Evolutionary conservation across 2,329 filamentous ascomycete genomes (phyloP).

Genomic region (Diaporthe sp.): DNA sequence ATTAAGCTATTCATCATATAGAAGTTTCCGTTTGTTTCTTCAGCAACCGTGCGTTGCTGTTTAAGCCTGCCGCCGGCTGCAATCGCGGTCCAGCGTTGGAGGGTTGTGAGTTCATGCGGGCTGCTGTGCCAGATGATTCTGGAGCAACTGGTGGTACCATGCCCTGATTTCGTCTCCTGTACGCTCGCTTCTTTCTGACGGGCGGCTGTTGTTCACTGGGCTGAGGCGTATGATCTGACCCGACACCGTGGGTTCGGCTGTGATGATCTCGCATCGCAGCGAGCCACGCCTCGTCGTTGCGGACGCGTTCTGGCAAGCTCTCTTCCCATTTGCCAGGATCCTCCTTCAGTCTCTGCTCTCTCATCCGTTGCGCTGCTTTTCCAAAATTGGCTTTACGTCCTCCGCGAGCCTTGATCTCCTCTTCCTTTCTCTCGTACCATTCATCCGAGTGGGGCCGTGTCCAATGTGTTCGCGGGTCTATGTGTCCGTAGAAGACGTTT

Average conservation of each 20-base stretch:
- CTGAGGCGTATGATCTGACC: neutral
- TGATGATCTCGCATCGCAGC: conserved; percentile 53
- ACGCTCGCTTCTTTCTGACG: conserved; percentile 35
- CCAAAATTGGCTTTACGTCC: conserved; percentile 67
- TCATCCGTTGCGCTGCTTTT: conserved; percentile 56
- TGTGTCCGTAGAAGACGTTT: conserved; percentile 57
- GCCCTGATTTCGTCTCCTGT: conserved; percentile 35
- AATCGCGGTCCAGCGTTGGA: conserved; percentile 1
- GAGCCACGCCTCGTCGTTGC: conserved; percentile 61
- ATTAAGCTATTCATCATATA: neutral
- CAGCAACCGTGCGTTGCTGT: neutral
- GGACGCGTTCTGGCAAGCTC: conserved; percentile 59
- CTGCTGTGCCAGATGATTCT: conserved; percentile 1
- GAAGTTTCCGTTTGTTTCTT: conserved; percentile 1
- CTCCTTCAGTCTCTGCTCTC: conserved; percentile 48
- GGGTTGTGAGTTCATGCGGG: neutral
- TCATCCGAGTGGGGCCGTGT: conserved; percentile 57
- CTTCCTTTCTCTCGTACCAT: conserved; percentile 63
- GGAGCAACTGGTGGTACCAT: neutral
- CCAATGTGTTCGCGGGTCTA: conserved; percentile 67
- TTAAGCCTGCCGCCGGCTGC: neutral
- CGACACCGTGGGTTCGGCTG: conserved; percentile 6
- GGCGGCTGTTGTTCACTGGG: conserved; percentile 31
- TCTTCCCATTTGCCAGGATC: conserved; percentile 47
- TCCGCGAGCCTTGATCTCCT: conserved; percentile 64